Evolutionary conservation across 139 green algal species (phyloP).

Genomic region (Yamagishiella unicocca): DNA sequence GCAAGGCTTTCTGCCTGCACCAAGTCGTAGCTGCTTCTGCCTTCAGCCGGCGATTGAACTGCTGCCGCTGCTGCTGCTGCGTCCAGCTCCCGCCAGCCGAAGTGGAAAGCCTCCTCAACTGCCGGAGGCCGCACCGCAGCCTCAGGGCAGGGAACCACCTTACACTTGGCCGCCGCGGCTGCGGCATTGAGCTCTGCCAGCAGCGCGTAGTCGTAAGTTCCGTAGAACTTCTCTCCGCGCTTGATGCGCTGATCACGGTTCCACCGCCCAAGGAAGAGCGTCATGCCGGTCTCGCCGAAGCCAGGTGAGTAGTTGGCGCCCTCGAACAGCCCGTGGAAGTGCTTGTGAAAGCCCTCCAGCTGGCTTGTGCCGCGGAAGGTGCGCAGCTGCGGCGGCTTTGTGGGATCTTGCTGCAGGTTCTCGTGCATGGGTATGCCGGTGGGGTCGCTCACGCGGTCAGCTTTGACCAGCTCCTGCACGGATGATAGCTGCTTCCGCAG

Average conservation of each 20-base stretch:
- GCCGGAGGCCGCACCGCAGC: not conserved
- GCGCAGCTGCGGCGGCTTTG: not conserved
- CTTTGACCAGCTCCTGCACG: not conserved
- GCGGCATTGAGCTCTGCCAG: slow-evolving; percentile 5
- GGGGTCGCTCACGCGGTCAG: not conserved
- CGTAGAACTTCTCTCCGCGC: not conserved
- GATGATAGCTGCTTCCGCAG: not conserved
- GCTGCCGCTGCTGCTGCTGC: no score
- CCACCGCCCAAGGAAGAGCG: not conserved
- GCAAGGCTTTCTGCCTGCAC: no score
- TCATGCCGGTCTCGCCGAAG: not conserved
- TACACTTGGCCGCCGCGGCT: not conserved
- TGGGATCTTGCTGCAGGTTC: not conserved
- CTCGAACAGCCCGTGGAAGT: not conserved
- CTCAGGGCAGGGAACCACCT: not conserved
- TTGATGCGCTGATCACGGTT: slow-evolving; percentile 21
- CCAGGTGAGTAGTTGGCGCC: not conserved
- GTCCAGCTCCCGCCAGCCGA: no score
- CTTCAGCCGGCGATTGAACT: no score
- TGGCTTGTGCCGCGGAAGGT: not conserved
- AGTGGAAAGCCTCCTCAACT: not conserved
- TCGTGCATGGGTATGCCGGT: not conserved
- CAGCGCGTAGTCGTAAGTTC: not conserved
- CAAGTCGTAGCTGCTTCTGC: no score
- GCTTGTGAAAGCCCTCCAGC: slow-evolving; percentile 26